These are phyloP conservation scores for Vachellia pachyceras DNA, from an alignment of 306 rosid genomes.

Conservation along the genomic window DNA sequence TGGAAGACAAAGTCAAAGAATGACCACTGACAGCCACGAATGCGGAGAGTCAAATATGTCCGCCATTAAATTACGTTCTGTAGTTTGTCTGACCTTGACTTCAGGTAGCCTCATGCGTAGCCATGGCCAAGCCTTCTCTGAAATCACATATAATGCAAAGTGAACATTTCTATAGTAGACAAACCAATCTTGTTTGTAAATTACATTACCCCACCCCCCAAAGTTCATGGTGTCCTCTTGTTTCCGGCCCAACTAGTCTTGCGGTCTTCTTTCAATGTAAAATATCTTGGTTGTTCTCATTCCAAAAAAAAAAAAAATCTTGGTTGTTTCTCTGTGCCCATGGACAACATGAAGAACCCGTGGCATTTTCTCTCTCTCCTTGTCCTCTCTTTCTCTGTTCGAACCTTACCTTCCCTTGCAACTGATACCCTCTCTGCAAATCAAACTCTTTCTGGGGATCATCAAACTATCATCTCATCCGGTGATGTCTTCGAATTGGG, in stretches of 20 bases:
- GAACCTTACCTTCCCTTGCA: slow-evolving; percentile 37
- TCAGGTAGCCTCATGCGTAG: not conserved
- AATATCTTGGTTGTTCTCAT: not conserved
- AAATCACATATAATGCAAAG: slow-evolving; percentile 18
- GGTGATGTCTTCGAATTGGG: slow-evolving; percentile 59
- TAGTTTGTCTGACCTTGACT: not conserved
- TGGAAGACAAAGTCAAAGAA: not conserved
- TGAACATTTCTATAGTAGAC: not conserved
- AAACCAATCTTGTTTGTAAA: not conserved
- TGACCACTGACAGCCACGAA: not conserved
- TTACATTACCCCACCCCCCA: too few species aligned
- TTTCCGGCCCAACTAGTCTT: slow-evolving; percentile 19
- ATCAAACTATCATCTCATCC: slow-evolving; percentile 61
- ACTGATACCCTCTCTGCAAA: slow-evolving; percentile 53
- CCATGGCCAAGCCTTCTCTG: not conserved
- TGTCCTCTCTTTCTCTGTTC: slow-evolving; percentile 37
- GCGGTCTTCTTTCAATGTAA: not conserved
- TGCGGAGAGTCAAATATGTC: not conserved
- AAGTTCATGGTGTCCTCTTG: too few species aligned
- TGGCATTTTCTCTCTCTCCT: slow-evolving; percentile 33
- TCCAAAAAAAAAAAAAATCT: too few species aligned
- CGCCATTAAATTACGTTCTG: not conserved
- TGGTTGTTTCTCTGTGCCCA: slow-evolving; percentile 23
- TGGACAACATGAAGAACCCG: slow-evolving; percentile 41
- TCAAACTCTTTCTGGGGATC: slow-evolving; percentile 62